These are phyloP conservation scores for Maudiozyma turicensis DNA, from an alignment of 805 yeast genomes.

Conservation along the genomic window DNA sequence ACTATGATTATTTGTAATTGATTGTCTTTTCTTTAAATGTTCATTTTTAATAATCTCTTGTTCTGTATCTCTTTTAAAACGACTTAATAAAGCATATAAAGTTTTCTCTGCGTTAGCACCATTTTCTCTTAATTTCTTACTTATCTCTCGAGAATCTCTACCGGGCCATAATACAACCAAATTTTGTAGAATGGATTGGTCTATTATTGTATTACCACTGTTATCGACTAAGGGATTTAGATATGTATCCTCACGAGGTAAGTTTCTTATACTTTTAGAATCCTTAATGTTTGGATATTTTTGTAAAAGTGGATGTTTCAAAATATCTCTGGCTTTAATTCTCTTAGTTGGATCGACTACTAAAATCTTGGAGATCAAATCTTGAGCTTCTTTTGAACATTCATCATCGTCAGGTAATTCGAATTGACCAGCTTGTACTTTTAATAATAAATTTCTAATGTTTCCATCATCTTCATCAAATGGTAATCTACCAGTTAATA, in stretches of 20 bases:
- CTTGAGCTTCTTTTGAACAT: slow-evolving; percentile 76
- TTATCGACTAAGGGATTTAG: slow-evolving; percentile 30
- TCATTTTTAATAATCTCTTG: slow-evolving; percentile 24
- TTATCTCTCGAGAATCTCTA: slow-evolving; percentile 44
- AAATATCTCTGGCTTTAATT: slow-evolving; percentile 67
- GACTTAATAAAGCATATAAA: slow-evolving; percentile 62
- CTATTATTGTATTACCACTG: slow-evolving; percentile 37
- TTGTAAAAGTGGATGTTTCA: slow-evolving; percentile 69
- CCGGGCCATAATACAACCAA: slow-evolving; percentile 78
- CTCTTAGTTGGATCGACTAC: slow-evolving; percentile 73
- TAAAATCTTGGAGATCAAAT: slow-evolving; percentile 71
- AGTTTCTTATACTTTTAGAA: slow-evolving; percentile 28
- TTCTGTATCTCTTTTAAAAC: slow-evolving; percentile 54
- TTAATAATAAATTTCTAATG: slow-evolving; percentile 73
- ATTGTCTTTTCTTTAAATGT: slow-evolving; percentile 35
- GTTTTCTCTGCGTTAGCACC: slow-evolving; percentile 69
- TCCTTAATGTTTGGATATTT: slow-evolving; percentile 47
- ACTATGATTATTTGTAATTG: slow-evolving; percentile 11
- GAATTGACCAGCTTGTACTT: slow-evolving; percentile 85
- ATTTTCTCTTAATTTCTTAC: slow-evolving; percentile 42
- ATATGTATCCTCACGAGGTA: slow-evolving; percentile 33
- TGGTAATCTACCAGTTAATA: slow-evolving; percentile 89
- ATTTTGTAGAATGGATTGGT: slow-evolving; percentile 64
- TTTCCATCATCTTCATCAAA: slow-evolving; percentile 83
- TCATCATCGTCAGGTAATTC: slow-evolving; percentile 70